Conservation (phyloP, 2,329 filamentous ascomycete genomes). For the Aspergillus tanneri region DNA sequence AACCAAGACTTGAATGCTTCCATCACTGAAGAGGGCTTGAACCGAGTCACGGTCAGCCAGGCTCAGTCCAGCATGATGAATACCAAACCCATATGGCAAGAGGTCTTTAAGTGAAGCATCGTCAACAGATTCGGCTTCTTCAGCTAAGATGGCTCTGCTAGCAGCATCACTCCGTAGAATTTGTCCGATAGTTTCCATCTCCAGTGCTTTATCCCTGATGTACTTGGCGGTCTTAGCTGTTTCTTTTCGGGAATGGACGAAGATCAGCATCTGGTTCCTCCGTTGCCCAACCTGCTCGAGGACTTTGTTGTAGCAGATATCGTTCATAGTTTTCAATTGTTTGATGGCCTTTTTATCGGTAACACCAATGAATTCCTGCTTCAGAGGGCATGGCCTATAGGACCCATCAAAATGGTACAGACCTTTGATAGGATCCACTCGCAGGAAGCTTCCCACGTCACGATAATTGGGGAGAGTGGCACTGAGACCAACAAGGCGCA, state of each 20-base stretch:
- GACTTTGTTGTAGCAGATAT: slow-evolving; percentile 96
- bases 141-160: slow-evolving; percentile 80
- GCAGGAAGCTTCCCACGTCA: slow-evolving; percentile 92
- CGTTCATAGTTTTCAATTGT: slow-evolving; percentile 98
- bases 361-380: slow-evolving; percentile 95
- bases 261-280: slow-evolving; percentile 97
- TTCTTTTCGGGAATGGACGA: slow-evolving; percentile 97
- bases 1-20: slow-evolving; percentile 89
- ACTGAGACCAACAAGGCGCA: slow-evolving; percentile 87
- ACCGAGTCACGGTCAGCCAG: slow-evolving; percentile 92
- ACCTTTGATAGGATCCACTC: slow-evolving; percentile 79
- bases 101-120: slow-evolving; percentile 91
- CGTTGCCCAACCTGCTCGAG: slow-evolving; percentile 92
- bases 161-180: slow-evolving; percentile 91
- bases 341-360: slow-evolving; percentile 99
- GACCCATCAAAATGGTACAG: slow-evolving; percentile 96
- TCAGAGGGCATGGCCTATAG: slow-evolving; percentile 87
- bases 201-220: slow-evolving; percentile 94
- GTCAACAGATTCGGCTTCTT: slow-evolving; percentile 77
- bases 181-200: slow-evolving; percentile 94
- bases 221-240: slow-evolving; percentile 97
- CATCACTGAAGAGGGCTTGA: slow-evolving; percentile 89
- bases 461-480: slow-evolving; percentile 95
- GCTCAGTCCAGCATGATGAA: slow-evolving; percentile 97
- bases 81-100: slow-evolving; percentile 93